These are phyloP conservation scores for Schizophyllum commune DNA, from an alignment of 1,284 basidiomycete genomes.

Conservation along the genomic window DNA sequence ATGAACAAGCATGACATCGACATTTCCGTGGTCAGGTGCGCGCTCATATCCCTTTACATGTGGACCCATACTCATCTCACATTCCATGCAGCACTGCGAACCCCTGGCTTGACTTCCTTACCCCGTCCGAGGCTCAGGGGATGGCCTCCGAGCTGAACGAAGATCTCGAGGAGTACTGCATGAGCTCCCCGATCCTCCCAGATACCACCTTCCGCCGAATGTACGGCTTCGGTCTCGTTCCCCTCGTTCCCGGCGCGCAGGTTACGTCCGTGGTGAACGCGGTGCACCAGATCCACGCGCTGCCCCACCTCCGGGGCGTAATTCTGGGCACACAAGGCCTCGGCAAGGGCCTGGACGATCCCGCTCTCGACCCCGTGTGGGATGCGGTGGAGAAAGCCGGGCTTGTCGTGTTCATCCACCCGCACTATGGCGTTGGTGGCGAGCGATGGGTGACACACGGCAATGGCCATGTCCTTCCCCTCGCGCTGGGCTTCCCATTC, in stretches of 20 bases:
- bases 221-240: constrained; percentile 80
- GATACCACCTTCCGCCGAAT: constrained; percentile 44
- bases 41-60: neutral
- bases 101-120: constrained; percentile 82
- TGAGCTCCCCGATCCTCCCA: constrained; percentile 43
- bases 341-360: constrained; percentile 78
- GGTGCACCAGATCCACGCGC: constrained; percentile 54
- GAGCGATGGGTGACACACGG: constrained; percentile 64
- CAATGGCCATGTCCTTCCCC: constrained; percentile 80
- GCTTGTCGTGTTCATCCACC: constrained; percentile 75
- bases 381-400: constrained; percentile 56
- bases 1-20: constrained; percentile 75
- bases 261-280: constrained; percentile 49
- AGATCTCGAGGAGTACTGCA: constrained; percentile 74
- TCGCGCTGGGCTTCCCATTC: constrained; percentile 83
- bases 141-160: constrained; percentile 65
- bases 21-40: constrained; percentile 57
- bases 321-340: constrained; percentile 77
- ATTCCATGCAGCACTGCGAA: constrained; percentile 55
- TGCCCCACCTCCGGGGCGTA: constrained; percentile 67
- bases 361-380: constrained; percentile 71
- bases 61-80: neutral
- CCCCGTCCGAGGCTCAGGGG: constrained; percentile 54
- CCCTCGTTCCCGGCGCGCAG: constrained; percentile 62
- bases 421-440: constrained; percentile 70